Percentiles rank a stretch among this genome's conserved stretches.
Conservation (phyloP, 495 filamentous ascomycete species). For the Aspergillus mulundensis region DNA sequence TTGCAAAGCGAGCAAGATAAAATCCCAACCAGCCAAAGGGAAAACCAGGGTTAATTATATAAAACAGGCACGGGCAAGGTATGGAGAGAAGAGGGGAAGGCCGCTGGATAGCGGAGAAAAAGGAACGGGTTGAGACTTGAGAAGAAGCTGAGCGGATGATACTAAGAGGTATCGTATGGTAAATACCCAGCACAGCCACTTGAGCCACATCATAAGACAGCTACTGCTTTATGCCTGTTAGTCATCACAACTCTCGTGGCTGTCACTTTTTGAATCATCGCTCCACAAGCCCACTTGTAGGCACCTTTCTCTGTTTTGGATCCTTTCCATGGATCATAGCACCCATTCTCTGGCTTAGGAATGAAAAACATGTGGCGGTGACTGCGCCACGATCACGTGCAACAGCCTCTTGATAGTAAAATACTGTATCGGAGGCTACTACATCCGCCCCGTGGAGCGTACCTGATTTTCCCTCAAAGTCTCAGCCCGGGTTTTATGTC, state of each 20-base stretch:
- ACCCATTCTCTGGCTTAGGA: background rate
- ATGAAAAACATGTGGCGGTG: background rate
- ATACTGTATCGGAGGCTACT: background rate
- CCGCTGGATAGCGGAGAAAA: background rate
- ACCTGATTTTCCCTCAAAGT: background rate
- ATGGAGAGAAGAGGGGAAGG: constrained; percentile 4
- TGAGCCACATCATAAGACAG: background rate
- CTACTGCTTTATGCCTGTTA: background rate
- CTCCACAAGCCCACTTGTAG: background rate
- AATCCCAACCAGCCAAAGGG: background rate
- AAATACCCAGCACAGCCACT: background rate
- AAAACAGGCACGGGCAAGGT: background rate
- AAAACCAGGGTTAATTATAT: background rate
- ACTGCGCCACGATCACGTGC: background rate
- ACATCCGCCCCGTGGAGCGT: background rate
- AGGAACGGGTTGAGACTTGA: background rate
- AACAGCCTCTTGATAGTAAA: background rate
- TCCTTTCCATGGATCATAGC: too few relatives aligned
- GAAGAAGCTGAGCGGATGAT: background rate
- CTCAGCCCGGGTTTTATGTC: background rate
- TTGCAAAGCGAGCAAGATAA: background rate
- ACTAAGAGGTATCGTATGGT: background rate
- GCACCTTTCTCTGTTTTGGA: background rate
- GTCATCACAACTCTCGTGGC: background rate
- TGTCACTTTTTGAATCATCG: background rate